A percentile compares a stretch with the other conserved stretches of the same genome.
Evolutionary conservation across 352 stramenopile species (phyloP).

Genomic region (Globisporangium abappressorium): DNA sequence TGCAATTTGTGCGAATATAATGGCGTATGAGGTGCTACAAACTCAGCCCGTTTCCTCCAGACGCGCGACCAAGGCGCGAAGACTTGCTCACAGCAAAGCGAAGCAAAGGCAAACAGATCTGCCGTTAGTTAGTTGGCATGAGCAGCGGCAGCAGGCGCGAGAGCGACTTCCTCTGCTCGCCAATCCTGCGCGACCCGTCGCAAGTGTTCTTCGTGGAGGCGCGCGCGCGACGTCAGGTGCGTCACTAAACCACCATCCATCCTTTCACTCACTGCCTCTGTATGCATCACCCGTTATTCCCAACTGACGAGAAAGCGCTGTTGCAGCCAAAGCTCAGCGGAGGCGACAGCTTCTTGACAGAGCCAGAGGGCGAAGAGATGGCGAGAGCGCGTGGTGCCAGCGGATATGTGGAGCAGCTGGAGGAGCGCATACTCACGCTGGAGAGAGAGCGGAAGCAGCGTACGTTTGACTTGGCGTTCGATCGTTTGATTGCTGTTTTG

Average conservation of each 20-base stretch:
- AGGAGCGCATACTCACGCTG: constrained; percentile 30
- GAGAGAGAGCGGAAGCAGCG: constrained; percentile 38
- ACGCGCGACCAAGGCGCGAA: neutral
- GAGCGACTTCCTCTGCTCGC: constrained; percentile 57
- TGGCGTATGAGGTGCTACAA: too few relatives aligned
- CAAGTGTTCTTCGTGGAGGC: constrained; percentile 58
- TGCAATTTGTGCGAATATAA: too few relatives aligned
- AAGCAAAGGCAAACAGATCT: neutral
- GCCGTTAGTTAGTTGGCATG: neutral
- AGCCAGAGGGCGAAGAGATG: constrained; percentile 32
- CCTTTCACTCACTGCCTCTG: neutral
- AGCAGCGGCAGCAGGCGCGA: neutral
- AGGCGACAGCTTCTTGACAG: constrained; percentile 29
- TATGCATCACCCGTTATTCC: neutral
- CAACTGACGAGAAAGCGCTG: constrained; percentile 11
- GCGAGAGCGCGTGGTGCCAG: constrained; percentile 13
- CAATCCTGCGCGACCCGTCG: constrained; percentile 57
- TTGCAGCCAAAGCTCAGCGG: constrained; percentile 7
- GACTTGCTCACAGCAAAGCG: neutral
- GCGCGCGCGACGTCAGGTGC: constrained; percentile 12
- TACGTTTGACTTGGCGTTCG: constrained; percentile 12
- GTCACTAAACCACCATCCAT: neutral
- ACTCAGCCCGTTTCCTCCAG: too few relatives aligned
- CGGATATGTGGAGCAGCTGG: constrained; percentile 26
- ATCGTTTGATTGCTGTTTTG: neutral